Evolutionary conservation across 306 rosid species (phyloP), one percentile per base, ranked within the genome.

Genomic region (Castanea sativa): DNA sequence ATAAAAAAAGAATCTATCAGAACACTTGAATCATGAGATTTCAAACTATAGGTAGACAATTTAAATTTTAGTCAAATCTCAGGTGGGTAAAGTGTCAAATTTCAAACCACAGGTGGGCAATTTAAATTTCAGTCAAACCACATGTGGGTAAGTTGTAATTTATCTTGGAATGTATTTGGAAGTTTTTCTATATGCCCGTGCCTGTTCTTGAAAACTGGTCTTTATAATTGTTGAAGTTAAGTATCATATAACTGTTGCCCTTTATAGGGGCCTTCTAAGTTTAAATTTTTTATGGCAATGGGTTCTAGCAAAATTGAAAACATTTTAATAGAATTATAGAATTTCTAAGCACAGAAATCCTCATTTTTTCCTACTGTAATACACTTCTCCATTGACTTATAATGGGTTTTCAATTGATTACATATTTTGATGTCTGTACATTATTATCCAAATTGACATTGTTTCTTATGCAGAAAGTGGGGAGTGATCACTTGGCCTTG

Each of bases 401-500:
- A 65, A 33, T 67, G 25, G 5, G 52, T 33, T 18, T 33, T 33
- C n/a, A 19, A 27, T 23, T 78, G 16, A 6, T 57, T 61, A 49
- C 8, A 55, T 33, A 33, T 19, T 7, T 52, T 72, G 78, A 69
- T n/a, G 56, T 75, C 5, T 64, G 32, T 41, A 19, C 61, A 7
- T 56, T 49, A 11, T 38, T 29, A 55, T 59, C 67, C 69, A 32
- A 59, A 61, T 25, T 88, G 82, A 78, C 58, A 58, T 20, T 73
- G 13, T 32, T 55, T 63, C 64, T 71, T 75, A 19, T 81, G 69
- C 86, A 94, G 98, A 84, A 74, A 82, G 83, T 94, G 78, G 98
- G 98, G 71, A 92, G 98, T 75, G 96, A 94, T 79, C 98, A 90
- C 83, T 85, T 92, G 87, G 92, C 91, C 33, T 85, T 94, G 86